phyloP scores from a whole-genome alignment of 164 flowering plant species.

The Aristolochia californica region DNA sequence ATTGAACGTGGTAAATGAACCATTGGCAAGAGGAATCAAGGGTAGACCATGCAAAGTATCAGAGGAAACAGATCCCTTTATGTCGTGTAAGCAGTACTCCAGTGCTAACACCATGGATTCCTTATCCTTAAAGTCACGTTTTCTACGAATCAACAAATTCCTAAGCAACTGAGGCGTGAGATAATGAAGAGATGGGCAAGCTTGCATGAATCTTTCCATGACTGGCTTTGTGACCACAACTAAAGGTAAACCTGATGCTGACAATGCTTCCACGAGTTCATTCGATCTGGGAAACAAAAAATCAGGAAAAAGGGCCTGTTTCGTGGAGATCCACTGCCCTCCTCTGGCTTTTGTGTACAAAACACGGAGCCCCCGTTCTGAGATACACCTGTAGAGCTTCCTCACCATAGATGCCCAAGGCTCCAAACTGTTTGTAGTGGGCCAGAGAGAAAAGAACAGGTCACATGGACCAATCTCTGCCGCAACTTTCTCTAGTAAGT shows the following conservation, averaged over 20 bases:
- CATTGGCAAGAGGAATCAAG: constrained; percentile 80
- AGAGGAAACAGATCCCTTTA: constrained; percentile 25
- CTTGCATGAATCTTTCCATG: constrained; percentile 60
- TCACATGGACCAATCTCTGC: constrained; percentile 66
- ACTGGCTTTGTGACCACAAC: constrained; percentile 45
- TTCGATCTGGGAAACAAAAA: constrained; percentile 42
- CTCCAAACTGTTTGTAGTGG: constrained; percentile 36
- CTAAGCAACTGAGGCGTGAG: constrained; percentile 71
- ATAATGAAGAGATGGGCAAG: constrained; percentile 61
- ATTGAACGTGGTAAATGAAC: constrained; percentile 55
- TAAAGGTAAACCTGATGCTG: constrained; percentile 75
- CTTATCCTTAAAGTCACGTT: constrained; percentile 58
- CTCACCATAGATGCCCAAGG: constrained; percentile 89
- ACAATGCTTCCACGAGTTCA: constrained; percentile 66
- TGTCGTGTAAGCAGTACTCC: constrained; percentile 82
- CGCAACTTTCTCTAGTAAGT: constrained; percentile 69
- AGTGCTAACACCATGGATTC: constrained; percentile 60
- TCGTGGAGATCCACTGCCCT: constrained; percentile 89
- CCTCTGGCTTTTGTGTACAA: constrained; percentile 82
- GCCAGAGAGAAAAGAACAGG: constrained; percentile 78
- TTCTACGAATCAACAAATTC: constrained; percentile 59
- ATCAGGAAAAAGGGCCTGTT: constrained; percentile 89
- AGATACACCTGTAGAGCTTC: constrained; percentile 48
- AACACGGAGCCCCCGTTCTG: constrained; percentile 59
- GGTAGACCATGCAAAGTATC: constrained; percentile 61